These are phyloP conservation scores for Brettanomyces sp. DNA, from an alignment of 805 yeast species.

Conservation along the genomic window DNA sequence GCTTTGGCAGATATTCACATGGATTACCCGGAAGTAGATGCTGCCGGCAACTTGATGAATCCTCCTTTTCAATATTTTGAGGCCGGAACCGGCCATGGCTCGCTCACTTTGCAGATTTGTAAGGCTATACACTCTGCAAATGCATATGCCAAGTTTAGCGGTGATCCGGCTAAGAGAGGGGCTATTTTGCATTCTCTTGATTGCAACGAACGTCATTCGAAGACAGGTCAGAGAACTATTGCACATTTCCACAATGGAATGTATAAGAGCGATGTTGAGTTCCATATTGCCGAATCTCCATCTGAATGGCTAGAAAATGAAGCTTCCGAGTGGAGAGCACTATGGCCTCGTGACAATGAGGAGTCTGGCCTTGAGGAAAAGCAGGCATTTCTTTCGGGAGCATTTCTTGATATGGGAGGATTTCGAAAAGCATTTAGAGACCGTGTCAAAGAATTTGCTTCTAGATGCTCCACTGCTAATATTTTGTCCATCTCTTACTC, in stretches of 20 bases:
- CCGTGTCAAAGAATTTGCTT: slow-evolving; percentile 26
- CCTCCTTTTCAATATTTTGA: slow-evolving; percentile 35
- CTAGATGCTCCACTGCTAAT: slow-evolving; percentile 34
- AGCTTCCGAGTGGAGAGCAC: slow-evolving; percentile 16
- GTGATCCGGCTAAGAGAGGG: slow-evolving; percentile 24
- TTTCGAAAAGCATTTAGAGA: slow-evolving; percentile 26
- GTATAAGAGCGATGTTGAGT: slow-evolving; percentile 35
- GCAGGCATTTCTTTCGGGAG: slow-evolving; percentile 30
- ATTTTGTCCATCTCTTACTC: slow-evolving; percentile 41
- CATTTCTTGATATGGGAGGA: slow-evolving; percentile 39
- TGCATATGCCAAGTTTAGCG: slow-evolving; percentile 17
- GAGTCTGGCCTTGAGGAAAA: slow-evolving; percentile 11
- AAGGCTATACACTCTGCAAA: slow-evolving; percentile 36
- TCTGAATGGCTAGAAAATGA: slow-evolving; percentile 27
- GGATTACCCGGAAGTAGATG: slow-evolving; percentile 25
- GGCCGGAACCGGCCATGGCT: slow-evolving; percentile 51
- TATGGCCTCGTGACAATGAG: slow-evolving; percentile 8
- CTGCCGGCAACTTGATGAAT: slow-evolving; percentile 4
- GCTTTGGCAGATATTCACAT: slow-evolving; percentile 36
- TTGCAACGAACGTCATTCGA: slow-evolving; percentile 28
- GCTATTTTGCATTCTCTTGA: slow-evolving; percentile 40
- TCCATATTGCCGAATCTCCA: slow-evolving; percentile 34
- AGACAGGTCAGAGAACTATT: slow-evolving; percentile 32
- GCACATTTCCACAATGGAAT: slow-evolving; percentile 32
- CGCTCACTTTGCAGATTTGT: slow-evolving; percentile 35